phyloP scores from a whole-genome alignment of 495 filamentous ascomycete genomes.

The Aspergillus biplanus region DNA sequence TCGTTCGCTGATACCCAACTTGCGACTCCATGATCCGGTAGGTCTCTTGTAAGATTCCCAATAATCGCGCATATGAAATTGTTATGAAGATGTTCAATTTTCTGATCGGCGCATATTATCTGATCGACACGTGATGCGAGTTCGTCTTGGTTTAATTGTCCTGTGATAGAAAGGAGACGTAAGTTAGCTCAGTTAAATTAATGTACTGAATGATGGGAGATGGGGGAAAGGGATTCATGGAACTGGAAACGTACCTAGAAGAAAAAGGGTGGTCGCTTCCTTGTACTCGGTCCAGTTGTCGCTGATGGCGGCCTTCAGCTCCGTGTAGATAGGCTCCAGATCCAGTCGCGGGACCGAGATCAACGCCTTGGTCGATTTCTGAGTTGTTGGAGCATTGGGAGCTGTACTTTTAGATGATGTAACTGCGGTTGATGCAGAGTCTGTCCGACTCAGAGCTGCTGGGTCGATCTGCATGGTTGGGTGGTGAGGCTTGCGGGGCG shows the following conservation, averaged over 20 bases:
- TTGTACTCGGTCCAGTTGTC: constrained; percentile 92
- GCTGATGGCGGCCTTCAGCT: constrained; percentile 77
- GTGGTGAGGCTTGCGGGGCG: constrained; percentile 40
- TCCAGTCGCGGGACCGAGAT: constrained; percentile 84
- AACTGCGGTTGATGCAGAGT: constrained; percentile 61
- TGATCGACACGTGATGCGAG: constrained; percentile 74
- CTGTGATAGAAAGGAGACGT: constrained; percentile 44
- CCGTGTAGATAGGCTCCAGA: constrained; percentile 84
- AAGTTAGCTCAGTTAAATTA: constrained; percentile 1
- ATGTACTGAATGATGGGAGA: not conserved
- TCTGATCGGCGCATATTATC: constrained; percentile 69
- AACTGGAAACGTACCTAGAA: constrained; percentile 67
- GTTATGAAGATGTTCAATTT: constrained; percentile 85
- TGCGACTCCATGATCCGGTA: constrained; percentile 89
- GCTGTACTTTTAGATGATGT: constrained; percentile 64
- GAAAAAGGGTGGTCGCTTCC: constrained; percentile 75
- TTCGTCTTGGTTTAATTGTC: constrained; percentile 84
- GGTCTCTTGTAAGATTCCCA: constrained; percentile 83
- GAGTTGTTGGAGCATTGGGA: constrained; percentile 55
- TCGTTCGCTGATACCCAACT: constrained; percentile 96
- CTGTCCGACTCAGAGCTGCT: constrained; percentile 75
- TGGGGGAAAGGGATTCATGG: constrained; percentile 14
- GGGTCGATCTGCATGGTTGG: constrained; percentile 82
- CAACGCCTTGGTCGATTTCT: constrained; percentile 58
- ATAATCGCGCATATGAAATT: constrained; percentile 84